Evolutionary conservation across 2,329 filamentous ascomycete species (phyloP).

Genomic region (Fusarium sp.): DNA sequence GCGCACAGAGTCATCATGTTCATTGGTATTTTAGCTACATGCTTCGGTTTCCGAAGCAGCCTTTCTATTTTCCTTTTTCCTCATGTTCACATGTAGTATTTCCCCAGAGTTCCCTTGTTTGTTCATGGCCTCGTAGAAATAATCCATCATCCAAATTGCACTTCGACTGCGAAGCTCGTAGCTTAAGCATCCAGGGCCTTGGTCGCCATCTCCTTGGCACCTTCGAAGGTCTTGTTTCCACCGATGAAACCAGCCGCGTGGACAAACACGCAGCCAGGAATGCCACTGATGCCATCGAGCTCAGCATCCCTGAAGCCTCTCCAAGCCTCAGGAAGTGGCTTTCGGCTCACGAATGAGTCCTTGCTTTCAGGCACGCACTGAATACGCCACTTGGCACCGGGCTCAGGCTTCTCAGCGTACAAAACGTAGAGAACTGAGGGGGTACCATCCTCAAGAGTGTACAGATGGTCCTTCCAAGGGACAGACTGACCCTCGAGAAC

Average conservation of each 20-base stretch:
- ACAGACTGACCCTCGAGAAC: conserved; percentile 81
- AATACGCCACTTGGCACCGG: conserved; percentile 89
- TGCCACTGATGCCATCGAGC: conserved; percentile 76
- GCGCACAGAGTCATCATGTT: conserved; percentile 36
- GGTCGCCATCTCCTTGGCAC: conserved; percentile 84
- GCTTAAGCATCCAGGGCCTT: conserved; percentile 65
- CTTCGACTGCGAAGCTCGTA: not conserved
- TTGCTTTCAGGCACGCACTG: conserved; percentile 88
- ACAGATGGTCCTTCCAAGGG: conserved; percentile 97
- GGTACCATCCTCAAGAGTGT: conserved; percentile 79
- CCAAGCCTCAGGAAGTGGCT: conserved; percentile 91
- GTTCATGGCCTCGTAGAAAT: conserved; percentile 11
- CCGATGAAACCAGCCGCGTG: conserved; percentile 97
- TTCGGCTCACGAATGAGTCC: conserved; percentile 91
- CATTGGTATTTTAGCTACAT: conserved; percentile 40
- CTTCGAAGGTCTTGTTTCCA: conserved; percentile 91
- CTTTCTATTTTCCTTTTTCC: conserved; percentile 26
- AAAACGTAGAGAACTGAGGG: conserved; percentile 81
- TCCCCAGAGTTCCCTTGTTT: conserved; percentile 7
- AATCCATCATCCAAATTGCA: not conserved
- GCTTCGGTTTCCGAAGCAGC: conserved; percentile 31
- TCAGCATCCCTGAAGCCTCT: conserved; percentile 89
- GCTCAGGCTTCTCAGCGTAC: conserved; percentile 83
- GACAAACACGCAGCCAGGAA: conserved; percentile 86
- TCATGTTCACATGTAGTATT: conserved; percentile 14